phyloP scores from a whole-genome alignment of 2,329 filamentous ascomycete genomes.

The Ophiostoma sp. region DNA sequence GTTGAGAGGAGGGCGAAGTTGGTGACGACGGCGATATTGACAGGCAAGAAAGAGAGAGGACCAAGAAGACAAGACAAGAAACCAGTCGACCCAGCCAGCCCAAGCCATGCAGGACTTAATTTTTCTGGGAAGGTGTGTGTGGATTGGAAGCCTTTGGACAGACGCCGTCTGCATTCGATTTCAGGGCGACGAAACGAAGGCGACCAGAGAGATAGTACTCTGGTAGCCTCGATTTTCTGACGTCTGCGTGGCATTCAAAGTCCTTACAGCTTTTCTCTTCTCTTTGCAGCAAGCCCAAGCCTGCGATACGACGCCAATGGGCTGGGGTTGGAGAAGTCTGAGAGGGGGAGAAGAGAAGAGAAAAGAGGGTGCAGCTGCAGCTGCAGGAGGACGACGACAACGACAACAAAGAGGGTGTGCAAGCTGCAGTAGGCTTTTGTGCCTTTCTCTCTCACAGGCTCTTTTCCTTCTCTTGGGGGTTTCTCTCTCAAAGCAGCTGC shows the following conservation, averaged over 20 bases:
- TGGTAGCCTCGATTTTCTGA: background rate
- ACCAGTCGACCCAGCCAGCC: background rate
- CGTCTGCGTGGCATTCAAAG: background rate
- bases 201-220: background rate
- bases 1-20: background rate
- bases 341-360: background rate
- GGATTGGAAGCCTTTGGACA: background rate
- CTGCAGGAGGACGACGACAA: background rate
- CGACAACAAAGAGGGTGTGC: slow-evolving; percentile 1
- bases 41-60: background rate
- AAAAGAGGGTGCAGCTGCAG: background rate
- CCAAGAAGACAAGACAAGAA: background rate
- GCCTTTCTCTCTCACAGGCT: background rate
- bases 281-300: background rate
- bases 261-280: background rate
- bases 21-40: background rate
- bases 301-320: background rate
- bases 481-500: background rate
- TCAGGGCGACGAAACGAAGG: background rate
- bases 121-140: background rate
- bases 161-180: background rate
- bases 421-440: background rate
- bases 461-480: background rate
- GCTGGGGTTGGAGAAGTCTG: background rate
- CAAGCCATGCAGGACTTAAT: slow-evolving; percentile 2